Evolutionary conservation across 352 stramenopile species (phyloP).

Genomic region (Phytopythium cucurbitacearum): DNA sequence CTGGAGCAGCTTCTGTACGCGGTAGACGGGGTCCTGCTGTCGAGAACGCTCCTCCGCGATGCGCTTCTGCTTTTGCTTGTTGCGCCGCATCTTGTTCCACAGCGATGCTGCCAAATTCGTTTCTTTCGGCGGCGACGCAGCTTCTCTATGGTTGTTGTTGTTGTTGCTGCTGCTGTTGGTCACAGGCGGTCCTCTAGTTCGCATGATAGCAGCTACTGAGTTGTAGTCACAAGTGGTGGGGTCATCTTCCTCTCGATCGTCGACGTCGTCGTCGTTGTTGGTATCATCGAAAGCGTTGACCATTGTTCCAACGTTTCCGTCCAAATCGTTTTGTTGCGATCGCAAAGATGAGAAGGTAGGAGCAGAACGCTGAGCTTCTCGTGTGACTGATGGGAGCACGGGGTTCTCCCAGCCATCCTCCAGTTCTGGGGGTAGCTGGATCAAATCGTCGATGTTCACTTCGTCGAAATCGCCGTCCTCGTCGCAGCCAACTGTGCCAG

Average conservation of each 20-base stretch:
- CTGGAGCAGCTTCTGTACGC: constrained; percentile 46
- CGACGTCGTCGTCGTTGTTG: constrained; percentile 6
- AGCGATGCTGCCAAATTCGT: constrained; percentile 36
- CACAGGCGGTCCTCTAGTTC: no score
- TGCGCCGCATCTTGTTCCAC: constrained; percentile 67
- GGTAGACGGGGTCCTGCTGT: constrained; percentile 50
- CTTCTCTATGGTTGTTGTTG: neutral
- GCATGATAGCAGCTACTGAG: no score
- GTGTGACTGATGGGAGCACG: constrained; percentile 14
- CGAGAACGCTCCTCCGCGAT: constrained; percentile 24
- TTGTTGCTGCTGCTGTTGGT: neutral
- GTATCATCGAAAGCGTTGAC: neutral
- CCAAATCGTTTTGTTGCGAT: no score
- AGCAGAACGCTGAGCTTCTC: neutral
- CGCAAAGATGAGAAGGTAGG: no score
- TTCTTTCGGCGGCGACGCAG: constrained; percentile 9
- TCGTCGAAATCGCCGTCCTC: constrained; percentile 31
- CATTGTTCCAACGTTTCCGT: no score
- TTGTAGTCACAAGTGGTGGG: no score
- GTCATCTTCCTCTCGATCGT: constrained; percentile 4
- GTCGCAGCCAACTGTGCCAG: constrained; percentile 20
- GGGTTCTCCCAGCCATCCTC: constrained; percentile 59
- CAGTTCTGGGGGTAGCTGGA: constrained; percentile 48
- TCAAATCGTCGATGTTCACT: constrained; percentile 56
- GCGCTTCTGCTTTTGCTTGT: constrained; percentile 39